phyloP scores from a whole-genome alignment of 73 alveolate species.

The Tetrahymena elliotti region DNA sequence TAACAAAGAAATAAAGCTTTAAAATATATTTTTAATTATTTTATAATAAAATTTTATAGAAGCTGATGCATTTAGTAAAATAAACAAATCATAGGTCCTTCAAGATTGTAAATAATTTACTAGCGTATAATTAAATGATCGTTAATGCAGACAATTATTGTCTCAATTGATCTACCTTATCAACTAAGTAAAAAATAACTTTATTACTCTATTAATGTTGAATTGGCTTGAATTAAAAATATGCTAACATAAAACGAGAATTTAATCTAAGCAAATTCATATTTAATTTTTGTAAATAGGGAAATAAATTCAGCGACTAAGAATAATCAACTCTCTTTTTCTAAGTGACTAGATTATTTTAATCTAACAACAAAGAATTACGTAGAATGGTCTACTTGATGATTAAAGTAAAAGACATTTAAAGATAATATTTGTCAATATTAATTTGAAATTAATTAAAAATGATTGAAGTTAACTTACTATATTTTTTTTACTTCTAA shows the following conservation, averaged over 20 bases:
- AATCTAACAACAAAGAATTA: constrained; percentile 21
- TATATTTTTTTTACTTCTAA: neutral
- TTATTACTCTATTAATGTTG: too few relatives aligned
- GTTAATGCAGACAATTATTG: constrained; percentile 26
- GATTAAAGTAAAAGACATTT: constrained; percentile 9
- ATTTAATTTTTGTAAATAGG: neutral
- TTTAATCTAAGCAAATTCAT: too few relatives aligned
- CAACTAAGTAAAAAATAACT: neutral
- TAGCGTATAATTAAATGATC: constrained; percentile 5
- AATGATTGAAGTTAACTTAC: too few relatives aligned
- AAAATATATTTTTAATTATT: neutral
- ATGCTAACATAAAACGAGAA: too few relatives aligned
- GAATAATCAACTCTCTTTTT: constrained; percentile 22
- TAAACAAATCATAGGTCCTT: constrained; percentile 21
- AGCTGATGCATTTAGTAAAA: constrained; percentile 23
- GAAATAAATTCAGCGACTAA: constrained; percentile 17
- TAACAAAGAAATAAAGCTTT: too few relatives aligned
- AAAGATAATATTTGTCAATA: neutral
- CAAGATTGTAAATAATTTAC: constrained; percentile 23
- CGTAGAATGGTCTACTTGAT: constrained; percentile 40
- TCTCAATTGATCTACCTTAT: constrained; percentile 29
- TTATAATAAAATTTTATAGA: neutral
- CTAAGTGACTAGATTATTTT: constrained; percentile 20
- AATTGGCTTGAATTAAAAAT: too few relatives aligned
- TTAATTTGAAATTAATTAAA: too few relatives aligned